Percentiles rank a stretch among this genome's conserved stretches.
These are phyloP conservation scores for Delphinella strobiligena DNA, from an alignment of 2,329 filamentous ascomycete genomes.

Conservation along the genomic window DNA sequence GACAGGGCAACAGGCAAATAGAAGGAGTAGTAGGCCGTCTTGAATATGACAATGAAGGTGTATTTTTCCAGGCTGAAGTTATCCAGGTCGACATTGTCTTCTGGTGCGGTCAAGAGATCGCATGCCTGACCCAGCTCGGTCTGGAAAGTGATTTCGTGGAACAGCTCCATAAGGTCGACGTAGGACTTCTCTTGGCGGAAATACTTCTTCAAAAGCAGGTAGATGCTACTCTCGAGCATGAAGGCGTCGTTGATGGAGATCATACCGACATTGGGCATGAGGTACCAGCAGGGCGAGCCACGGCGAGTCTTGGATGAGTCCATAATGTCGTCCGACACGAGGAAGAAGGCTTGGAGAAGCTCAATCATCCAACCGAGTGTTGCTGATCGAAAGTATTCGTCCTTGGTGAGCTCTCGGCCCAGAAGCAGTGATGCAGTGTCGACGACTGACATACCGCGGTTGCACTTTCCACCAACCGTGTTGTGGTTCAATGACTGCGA, in stretches of 20 bases:
- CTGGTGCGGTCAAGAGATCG: constrained; percentile 89
- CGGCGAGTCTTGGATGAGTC: constrained; percentile 89
- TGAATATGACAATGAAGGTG: constrained; percentile 97
- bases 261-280: constrained; percentile 78
- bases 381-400: constrained; percentile 80
- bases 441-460: constrained; percentile 94
- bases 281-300: constrained; percentile 94
- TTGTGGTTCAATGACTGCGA: constrained; percentile 70
- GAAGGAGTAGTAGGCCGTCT: constrained; percentile 99
- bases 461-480: constrained; percentile 90
- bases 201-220: constrained; percentile 81
- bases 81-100: constrained; percentile 82
- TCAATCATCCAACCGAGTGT: constrained; percentile 96
- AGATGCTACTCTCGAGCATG: constrained; percentile 86
- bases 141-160: constrained; percentile 88
- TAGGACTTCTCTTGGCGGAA: constrained; percentile 83
- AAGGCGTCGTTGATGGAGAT: constrained; percentile 98
- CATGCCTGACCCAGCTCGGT: constrained; percentile 93
- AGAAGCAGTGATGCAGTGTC: constrained; percentile 79
- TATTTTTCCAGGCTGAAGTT: constrained; percentile 96
- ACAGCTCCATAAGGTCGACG: constrained; percentile 84
- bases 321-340: constrained; percentile 98
- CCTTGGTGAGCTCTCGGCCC: constrained; percentile 55
- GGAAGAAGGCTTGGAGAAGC: constrained; percentile 96
- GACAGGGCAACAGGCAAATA: constrained; percentile 93